phyloP scores from a whole-genome alignment of 768 basidiomycete genomes.

The Mycena venus region DNA sequence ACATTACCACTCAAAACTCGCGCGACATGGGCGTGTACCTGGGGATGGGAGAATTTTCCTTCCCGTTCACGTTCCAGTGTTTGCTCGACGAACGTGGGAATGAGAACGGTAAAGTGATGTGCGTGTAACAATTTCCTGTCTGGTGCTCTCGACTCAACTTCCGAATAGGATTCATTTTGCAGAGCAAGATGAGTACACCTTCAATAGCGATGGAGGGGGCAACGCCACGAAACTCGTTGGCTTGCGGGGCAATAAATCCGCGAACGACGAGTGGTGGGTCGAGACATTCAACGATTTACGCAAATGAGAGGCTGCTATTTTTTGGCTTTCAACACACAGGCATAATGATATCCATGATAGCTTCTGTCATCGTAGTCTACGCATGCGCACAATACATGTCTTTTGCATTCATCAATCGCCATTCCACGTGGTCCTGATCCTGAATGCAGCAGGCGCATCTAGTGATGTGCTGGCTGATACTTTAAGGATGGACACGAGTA shows the following conservation, averaged over 20 bases:
- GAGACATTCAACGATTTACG: neutral
- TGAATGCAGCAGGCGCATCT: too few species aligned
- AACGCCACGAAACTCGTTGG: neutral
- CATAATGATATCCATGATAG: too few species aligned
- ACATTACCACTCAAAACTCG: neutral
- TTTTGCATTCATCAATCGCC: too few species aligned
- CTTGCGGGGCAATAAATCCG: neutral
- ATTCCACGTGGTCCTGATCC: too few species aligned
- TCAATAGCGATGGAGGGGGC: neutral
- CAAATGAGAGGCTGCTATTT: too few species aligned
- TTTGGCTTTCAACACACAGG: too few species aligned
- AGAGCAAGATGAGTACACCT: neutral
- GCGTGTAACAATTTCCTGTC: neutral
- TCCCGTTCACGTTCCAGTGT: neutral
- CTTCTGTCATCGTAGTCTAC: too few species aligned
- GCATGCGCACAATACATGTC: too few species aligned
- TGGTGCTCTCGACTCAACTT: neutral
- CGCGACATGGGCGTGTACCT: neutral
- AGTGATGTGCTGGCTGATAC: too few species aligned
- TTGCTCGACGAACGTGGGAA: neutral
- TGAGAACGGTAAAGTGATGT: neutral
- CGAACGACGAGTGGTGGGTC: neutral
- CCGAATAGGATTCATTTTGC: slow-evolving; percentile 1
- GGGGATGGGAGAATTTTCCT: neutral
- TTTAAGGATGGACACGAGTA: too few species aligned